A percentile compares a stretch with the other conserved stretches of the same genome.
Conservation (phyloP, 164 flowering plant species). For the Euptelea pleiosperma region DNA sequence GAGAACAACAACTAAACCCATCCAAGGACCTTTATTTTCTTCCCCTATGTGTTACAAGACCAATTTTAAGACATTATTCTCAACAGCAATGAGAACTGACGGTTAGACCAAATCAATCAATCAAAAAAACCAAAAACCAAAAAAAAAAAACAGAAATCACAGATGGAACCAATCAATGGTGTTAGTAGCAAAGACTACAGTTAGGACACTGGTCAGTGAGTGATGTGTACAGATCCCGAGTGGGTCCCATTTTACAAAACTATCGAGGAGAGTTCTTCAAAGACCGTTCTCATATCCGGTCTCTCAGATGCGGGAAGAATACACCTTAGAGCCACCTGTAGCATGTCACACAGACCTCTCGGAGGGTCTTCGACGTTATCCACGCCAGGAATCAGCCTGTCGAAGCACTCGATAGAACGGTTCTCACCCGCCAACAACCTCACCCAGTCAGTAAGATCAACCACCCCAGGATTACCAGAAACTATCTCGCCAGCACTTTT, state of each 20-base stretch:
- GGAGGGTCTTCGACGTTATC: conserved; percentile 14
- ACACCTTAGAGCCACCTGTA: conserved; percentile 56
- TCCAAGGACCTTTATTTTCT: conserved; percentile 1
- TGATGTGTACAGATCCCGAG: not conserved
- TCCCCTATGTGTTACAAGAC: no score
- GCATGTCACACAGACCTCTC: conserved; percentile 36
- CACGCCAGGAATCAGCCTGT: conserved; percentile 23
- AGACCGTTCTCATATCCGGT: conserved; percentile 57
- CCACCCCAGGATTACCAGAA: conserved; percentile 36
- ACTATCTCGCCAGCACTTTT: conserved; percentile 58
- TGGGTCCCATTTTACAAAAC: conserved; percentile 9
- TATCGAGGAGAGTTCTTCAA: conserved; percentile 47
- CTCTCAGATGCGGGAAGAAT: conserved; percentile 66
- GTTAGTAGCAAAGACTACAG: conserved; percentile 7
- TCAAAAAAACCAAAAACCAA: no score
- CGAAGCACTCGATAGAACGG: conserved; percentile 51
- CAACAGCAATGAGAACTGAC: not conserved
- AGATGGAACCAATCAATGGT: conserved; percentile 4
- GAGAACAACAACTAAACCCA: not conserved
- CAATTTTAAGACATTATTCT: not conserved
- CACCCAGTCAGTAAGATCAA: conserved; percentile 79
- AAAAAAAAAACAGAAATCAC: no score
- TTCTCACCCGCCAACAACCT: conserved; percentile 37
- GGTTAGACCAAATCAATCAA: not conserved
- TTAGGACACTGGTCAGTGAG: conserved; percentile 3